Evolutionary conservation across 1,284 basidiomycete genomes (phyloP), one percentile per base, ranked within the genome.

Genomic region (Mycena citricolor): DNA sequence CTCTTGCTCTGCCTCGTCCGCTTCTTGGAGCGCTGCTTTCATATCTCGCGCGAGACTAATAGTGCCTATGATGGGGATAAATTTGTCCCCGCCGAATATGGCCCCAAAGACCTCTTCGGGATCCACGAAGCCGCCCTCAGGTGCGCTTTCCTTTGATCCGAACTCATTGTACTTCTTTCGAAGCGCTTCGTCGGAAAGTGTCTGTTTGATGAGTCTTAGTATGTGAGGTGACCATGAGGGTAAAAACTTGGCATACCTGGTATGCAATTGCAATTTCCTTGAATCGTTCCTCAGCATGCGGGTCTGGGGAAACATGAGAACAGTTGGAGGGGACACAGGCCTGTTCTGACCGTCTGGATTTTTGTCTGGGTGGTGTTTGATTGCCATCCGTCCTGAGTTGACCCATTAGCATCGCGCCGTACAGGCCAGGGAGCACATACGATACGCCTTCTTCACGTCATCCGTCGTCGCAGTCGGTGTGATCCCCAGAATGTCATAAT

Each of bases 11-110:
- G 77, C 82, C 42, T 87, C 84, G 38, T 89, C 89, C 13, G 91
- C 94, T 59, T 95, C 90, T 61, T 99, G 94, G 60, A 99, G 71
- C 5, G 94, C 94, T 5, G 92, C 82, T 71, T 99, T 99, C 97
- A 99, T 98, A 59, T 99, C 95, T 57, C 81, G 81, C 24, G 93
- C 94, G 56, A 93, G 70, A 42, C 85, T 88, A 56, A 91, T 86
- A 42, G 83, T 76, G 8, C 89, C 88, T 55, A 92, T 92, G 59
- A 93, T 88, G 2, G 88, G 83, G 32, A 83, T 66, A 62, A 93
- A 94, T 12, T 85, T 70, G 33, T 91, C 89, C 1, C 90, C 90
- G 38, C 90, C 94, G 59, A 97, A 97, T 60, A 97, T 90, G 19
- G 87, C 88, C 2, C 89, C 84, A 64, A 99, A 98, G 31, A 98